Conservation (phyloP, 2,329 filamentous ascomycete genomes). For the Fusarium acutatum region DNA sequence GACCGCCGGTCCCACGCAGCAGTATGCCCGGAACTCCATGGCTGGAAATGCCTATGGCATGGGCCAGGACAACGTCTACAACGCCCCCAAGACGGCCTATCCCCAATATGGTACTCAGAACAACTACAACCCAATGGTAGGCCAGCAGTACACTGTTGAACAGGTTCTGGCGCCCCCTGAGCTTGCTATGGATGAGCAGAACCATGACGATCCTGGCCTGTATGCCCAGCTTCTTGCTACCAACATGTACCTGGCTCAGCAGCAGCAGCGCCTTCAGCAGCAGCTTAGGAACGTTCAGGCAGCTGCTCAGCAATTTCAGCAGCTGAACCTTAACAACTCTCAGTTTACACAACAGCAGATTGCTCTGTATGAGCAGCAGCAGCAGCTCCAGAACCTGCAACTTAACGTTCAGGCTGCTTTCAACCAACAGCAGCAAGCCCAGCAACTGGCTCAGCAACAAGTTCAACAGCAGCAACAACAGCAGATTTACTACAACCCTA, state of each 20-base stretch:
- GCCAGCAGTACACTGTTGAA: conserved; percentile 77
- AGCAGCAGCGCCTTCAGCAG: conserved; percentile 94
- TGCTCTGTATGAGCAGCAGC: conserved; percentile 56
- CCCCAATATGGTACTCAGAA: conserved; percentile 56
- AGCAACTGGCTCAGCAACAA: conserved; percentile 58
- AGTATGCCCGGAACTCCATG: conserved; percentile 56
- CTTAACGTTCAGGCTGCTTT: conserved; percentile 49
- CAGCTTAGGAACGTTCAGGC: conserved; percentile 86
- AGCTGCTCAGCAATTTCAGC: conserved; percentile 83
- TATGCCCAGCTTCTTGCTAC: conserved; percentile 91
- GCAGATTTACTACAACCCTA: conserved; percentile 85
- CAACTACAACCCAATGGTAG: conserved; percentile 45
- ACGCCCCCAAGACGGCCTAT: conserved; percentile 66
- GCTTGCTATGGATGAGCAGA: conserved; percentile 75
- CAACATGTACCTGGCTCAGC: conserved; percentile 90
- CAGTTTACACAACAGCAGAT: conserved; percentile 59
- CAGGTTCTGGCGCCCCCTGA: conserved; percentile 87
- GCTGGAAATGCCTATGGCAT: conserved; percentile 55
- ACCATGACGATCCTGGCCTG: conserved; percentile 79
- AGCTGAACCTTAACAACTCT: conserved; percentile 71
- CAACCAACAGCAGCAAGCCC: conserved; percentile 52
- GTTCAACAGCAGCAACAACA: conserved; percentile 67
- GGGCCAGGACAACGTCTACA: conserved; percentile 55
- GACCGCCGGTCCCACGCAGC: conserved; percentile 50
- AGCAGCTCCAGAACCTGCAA: conserved; percentile 52